These are phyloP conservation scores for Plasmodium billcollinsi DNA, from an alignment of 169 alveolate genomes.

Conservation along the genomic window DNA sequence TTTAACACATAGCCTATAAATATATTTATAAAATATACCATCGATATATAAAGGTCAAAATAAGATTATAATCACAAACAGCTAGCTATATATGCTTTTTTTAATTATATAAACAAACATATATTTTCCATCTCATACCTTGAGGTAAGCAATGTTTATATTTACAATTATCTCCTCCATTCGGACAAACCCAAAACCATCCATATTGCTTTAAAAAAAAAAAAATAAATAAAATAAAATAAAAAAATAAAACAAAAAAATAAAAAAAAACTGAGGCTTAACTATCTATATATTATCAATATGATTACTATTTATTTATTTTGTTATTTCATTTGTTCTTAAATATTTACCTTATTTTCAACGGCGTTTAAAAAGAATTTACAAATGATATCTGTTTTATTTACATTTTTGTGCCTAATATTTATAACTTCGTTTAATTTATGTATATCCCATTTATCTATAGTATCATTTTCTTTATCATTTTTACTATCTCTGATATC, in stretches of 20 bases:
- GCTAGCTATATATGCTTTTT: too few species aligned
- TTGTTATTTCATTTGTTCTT: not conserved
- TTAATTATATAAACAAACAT: too few species aligned
- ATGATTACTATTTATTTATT: not conserved
- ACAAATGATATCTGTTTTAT: conserved; percentile 95
- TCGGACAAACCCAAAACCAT: conserved; percentile 99
- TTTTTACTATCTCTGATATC: conserved; percentile 94
- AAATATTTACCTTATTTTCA: conserved; percentile 87
- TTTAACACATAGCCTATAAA: conserved; percentile 82
- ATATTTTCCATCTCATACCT: conserved; percentile 87
- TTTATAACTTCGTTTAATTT: conserved; percentile 86
- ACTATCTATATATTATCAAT: too few species aligned
- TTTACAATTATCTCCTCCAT: conserved; percentile 98
- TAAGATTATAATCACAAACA: too few species aligned
- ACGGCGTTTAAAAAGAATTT: conserved; percentile 97
- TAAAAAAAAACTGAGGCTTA: too few species aligned
- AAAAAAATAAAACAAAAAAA: too few species aligned
- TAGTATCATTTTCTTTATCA: conserved; percentile 83
- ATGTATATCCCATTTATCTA: conserved; percentile 83
- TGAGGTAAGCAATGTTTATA: conserved; percentile 98
- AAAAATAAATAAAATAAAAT: not conserved
- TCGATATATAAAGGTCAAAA: too few species aligned
- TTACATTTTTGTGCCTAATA: conserved; percentile 83
- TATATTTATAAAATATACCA: not conserved
- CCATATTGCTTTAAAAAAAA: conserved; percentile 91